Conservation (phyloP, 2,329 filamentous ascomycete genomes). For the Periconia macrospinosa region DNA sequence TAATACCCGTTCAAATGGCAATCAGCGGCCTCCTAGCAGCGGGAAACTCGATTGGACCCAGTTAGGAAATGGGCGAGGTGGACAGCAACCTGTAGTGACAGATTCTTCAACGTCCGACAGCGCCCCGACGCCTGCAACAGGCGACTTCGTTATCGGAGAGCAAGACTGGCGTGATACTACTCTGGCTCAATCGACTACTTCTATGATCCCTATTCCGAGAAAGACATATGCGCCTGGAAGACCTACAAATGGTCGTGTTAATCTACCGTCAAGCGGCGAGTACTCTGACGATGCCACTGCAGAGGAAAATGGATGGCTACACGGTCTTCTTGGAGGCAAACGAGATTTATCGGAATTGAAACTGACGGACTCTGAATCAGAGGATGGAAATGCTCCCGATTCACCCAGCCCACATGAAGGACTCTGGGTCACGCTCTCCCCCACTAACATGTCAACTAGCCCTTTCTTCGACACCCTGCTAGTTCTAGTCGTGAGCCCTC, state of each 20-base stretch:
- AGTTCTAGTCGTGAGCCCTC: constrained; percentile 92
- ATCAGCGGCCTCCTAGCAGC: constrained; percentile 69
- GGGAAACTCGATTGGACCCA: constrained; percentile 74
- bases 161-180: constrained; percentile 86
- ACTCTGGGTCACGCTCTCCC: constrained; percentile 95
- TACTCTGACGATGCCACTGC: constrained; percentile 50
- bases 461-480: constrained; percentile 95
- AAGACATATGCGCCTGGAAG: constrained; percentile 18
- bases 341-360: constrained; percentile 19
- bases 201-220: constrained; percentile 21
- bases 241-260: constrained; percentile 64
- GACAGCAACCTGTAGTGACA: constrained; percentile 37
- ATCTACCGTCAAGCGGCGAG: constrained; percentile 72
- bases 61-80: constrained; percentile 62
- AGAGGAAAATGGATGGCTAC: constrained; percentile 29
- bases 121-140: constrained; percentile 10
- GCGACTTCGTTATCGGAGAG: constrained; percentile 79
- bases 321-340: constrained; percentile 24
- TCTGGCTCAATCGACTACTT: constrained; percentile 55
- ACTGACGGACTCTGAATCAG: constrained; percentile 11
- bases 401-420: constrained; percentile 64
- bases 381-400: constrained; percentile 20
- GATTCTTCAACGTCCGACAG: constrained; percentile 14
- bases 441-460: constrained; percentile 81
- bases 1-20: constrained; percentile 48